phyloP scores from a whole-genome alignment of 805 yeast species.

The Yamadazyma paraphyllophila region DNA sequence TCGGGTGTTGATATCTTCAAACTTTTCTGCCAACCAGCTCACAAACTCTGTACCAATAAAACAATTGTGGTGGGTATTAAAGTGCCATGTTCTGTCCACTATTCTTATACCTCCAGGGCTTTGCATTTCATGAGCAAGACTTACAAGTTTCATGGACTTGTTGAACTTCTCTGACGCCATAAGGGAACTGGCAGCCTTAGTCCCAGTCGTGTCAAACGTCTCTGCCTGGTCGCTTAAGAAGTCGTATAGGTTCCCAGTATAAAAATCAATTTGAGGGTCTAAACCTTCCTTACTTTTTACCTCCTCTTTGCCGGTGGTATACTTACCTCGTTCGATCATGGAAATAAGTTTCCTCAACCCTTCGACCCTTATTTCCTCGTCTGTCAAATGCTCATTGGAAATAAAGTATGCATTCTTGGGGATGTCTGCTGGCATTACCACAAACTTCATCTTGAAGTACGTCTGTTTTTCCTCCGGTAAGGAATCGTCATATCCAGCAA shows the following conservation, averaged over 20 bases:
- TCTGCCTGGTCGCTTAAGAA: conserved; percentile 54
- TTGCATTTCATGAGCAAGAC: conserved; percentile 65
- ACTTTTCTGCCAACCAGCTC: conserved; percentile 76
- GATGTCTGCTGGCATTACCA: conserved; percentile 74
- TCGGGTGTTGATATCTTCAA: conserved; percentile 73
- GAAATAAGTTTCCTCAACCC: conserved; percentile 73
- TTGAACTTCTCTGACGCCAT: conserved; percentile 41
- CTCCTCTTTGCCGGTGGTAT: conserved; percentile 36
- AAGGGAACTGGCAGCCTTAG: conserved; percentile 26
- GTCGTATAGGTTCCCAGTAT: conserved; percentile 78
- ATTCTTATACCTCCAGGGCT: conserved; percentile 62
- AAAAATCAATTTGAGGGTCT: conserved; percentile 75
- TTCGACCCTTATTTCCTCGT: conserved; percentile 90
- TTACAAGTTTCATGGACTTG: conserved; percentile 48
- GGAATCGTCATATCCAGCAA: conserved; percentile 89
- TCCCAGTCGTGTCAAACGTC: conserved; percentile 36
- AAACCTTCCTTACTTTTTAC: conserved; percentile 39
- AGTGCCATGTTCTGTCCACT: conserved; percentile 87
- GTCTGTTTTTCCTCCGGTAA: conserved; percentile 52
- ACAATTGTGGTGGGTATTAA: conserved; percentile 71
- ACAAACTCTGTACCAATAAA: conserved; percentile 86
- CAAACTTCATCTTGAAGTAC: conserved; percentile 74
- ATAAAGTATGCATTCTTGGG: conserved; percentile 53
- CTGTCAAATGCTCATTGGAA: conserved; percentile 59
- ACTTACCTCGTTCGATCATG: conserved; percentile 57